Evolutionary conservation across 345 rosid species (phyloP).

Genomic region (Camelina laxa): DNA sequence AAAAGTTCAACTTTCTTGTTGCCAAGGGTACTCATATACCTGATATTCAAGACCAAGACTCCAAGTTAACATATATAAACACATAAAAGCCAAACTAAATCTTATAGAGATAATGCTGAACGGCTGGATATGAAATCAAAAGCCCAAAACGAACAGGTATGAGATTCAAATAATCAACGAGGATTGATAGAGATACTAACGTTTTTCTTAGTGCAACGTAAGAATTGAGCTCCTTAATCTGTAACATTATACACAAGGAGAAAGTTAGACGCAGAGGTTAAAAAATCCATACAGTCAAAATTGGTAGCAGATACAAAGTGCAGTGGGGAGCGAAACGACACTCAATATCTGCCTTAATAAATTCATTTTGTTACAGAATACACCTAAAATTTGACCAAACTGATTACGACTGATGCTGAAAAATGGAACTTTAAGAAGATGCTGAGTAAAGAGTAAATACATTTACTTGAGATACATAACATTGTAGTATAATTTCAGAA

Average conservation of each 20-base stretch:
- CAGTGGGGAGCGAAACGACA: not conserved
- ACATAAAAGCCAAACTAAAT: conserved; percentile 12
- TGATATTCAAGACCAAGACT: conserved; percentile 37
- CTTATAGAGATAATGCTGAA: not conserved
- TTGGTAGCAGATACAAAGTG: conserved; percentile 1
- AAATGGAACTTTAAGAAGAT: not conserved
- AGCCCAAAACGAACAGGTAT: not conserved
- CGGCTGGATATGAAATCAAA: not conserved
- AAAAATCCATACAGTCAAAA: conserved; percentile 6
- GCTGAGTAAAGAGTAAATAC: not conserved
- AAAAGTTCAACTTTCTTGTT: conserved; percentile 91
- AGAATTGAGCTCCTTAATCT: conserved; percentile 97
- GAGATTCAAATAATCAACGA: conserved; percentile 5
- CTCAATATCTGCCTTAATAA: not conserved
- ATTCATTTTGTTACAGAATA: not conserved
- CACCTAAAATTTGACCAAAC: conserved; percentile 13
- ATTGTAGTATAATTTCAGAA: not conserved
- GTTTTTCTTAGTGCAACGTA: conserved; percentile 92
- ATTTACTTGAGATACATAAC: not conserved
- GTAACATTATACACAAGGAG: conserved; percentile 40
- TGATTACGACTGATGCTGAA: not conserved
- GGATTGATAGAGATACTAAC: conserved; percentile 51
- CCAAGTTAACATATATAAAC: conserved; percentile 28
- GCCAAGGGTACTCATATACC: conserved; percentile 87
- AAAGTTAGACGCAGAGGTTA: conserved; percentile 4